Conservation (phyloP, 2,329 filamentous ascomycete genomes). For the Fusarium neocosmosporiellum region DNA sequence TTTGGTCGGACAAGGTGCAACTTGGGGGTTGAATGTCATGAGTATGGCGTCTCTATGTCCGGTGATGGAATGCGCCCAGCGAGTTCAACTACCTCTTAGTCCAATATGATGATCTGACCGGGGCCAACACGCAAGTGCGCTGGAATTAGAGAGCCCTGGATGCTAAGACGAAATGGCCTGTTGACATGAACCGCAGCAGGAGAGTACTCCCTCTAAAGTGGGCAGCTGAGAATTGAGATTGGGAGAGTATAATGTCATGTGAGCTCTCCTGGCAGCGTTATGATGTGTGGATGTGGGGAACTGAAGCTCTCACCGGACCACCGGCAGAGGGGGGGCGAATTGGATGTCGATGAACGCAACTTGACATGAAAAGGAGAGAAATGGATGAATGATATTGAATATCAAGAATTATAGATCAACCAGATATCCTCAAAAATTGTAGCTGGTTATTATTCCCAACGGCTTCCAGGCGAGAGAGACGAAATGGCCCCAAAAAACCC, state of each 20-base stretch:
- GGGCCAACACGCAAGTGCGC: neutral
- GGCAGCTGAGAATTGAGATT: neutral
- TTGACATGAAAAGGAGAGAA: neutral
- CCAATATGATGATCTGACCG: neutral
- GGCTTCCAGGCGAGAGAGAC: neutral
- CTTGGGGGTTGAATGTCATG: too few relatives aligned
- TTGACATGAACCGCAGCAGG: neutral
- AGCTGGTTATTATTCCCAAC: neutral
- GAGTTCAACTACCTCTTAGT: neutral
- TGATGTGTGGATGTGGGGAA: neutral
- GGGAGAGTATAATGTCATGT: neutral
- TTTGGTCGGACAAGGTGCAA: too few relatives aligned
- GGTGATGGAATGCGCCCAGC: neutral
- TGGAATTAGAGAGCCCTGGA: neutral
- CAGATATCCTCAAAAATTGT: neutral
- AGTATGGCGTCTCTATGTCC: too few relatives aligned
- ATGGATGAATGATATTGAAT: neutral
- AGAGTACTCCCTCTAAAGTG: neutral
- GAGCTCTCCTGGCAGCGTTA: neutral
- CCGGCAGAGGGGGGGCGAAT: neutral
- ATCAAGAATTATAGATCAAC: neutral
- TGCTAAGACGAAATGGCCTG: neutral
- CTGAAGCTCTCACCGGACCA: neutral
- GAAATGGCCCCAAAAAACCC: constrained; percentile 7
- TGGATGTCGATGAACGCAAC: neutral